Base-by-base conservation (phyloP, 2,329 filamentous ascomycete species). In the Metarhizium sp. region DNA sequence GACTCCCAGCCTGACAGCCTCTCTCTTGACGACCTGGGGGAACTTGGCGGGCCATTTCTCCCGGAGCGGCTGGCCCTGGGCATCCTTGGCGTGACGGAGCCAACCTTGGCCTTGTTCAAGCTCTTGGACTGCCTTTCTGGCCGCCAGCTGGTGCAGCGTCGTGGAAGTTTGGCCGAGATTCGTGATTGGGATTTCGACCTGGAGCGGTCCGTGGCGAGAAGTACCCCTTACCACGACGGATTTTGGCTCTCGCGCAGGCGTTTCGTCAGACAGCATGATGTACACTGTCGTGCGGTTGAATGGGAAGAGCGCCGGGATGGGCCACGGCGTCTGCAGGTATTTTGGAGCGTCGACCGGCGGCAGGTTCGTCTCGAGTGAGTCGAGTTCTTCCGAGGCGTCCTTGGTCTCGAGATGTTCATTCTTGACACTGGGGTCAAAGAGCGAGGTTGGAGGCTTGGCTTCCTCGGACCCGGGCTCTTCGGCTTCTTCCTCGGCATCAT, bases 111-210 rank as follows among this genome's bases (percentile, higher is more conserved):
- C 81, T 64, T 88, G 79, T 67, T 91, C 86, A 0, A 91, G 77
- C 59, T 90, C 87, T 50, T 80, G 74, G 16, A 86, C 75, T 25
- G 83, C 82, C 65, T 85, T 88, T 54, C 81, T 81, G 0, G 84
- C 85, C 1, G 86, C 86, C 0, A 91, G 80, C 61, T 87, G 84
- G 64, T 90, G 87, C 46, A 90, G 79, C 0, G 79, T 86, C 52
- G 80, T 69, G 2, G 74, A 75, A 36, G 70, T 73, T 0, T 70
- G 64, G 0, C 73, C 60, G 0, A 81, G 66, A 2, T 73, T 61
- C 2, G 79, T 75, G 42, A 90, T 73, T 0, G 85, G 84, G 13
- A 91, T 84, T 46, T 81, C 78, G 5, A 89, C 75, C 53, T 81
- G 75, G 0, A 90, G 71, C 0, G 83, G 81, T 0, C 84, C 83